Evolutionary conservation across 208 protist genomes (phyloP).

Genomic region (Trypanosoma caninum): DNA sequence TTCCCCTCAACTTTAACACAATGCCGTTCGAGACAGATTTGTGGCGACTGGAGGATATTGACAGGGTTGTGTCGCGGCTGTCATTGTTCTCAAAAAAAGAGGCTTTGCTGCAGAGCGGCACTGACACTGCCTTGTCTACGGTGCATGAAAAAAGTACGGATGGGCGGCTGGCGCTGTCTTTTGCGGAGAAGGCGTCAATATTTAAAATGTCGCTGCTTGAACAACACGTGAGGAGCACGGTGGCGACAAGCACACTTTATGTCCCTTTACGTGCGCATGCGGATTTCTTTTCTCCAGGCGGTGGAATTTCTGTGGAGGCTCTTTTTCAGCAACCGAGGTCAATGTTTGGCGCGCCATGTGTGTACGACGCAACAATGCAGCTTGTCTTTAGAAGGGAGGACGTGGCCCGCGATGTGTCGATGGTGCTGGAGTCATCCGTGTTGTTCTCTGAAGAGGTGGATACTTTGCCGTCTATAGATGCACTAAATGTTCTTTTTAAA

Average conservation of each 20-base stretch:
- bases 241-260: conserved; percentile 64
- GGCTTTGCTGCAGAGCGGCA: neutral
- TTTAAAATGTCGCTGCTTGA: conserved; percentile 60
- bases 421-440: conserved; percentile 55
- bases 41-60: conserved; percentile 41
- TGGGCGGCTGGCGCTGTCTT: conserved; percentile 6
- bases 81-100: neutral
- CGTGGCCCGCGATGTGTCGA: conserved; percentile 36
- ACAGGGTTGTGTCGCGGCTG: conserved; percentile 18
- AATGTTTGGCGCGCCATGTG: conserved; percentile 58
- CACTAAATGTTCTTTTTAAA: conserved; percentile 53
- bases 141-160: neutral
- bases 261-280: conserved; percentile 35
- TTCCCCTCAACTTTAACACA: conserved; percentile 52
- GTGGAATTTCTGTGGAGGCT: conserved; percentile 49
- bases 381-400: conserved; percentile 59
- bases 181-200: conserved; percentile 19
- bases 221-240: conserved; percentile 39
- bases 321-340: conserved; percentile 47
- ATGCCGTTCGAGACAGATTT: conserved; percentile 56
- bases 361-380: conserved; percentile 55
- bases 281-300: conserved; percentile 45
- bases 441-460: conserved; percentile 48
- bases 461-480: conserved; percentile 27
- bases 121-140: neutral